Percentiles rank a stretch among this genome's conserved stretches.
phyloP scores from a whole-genome alignment of 345 rosid genomes.

The Eucalyptus microcorys region DNA sequence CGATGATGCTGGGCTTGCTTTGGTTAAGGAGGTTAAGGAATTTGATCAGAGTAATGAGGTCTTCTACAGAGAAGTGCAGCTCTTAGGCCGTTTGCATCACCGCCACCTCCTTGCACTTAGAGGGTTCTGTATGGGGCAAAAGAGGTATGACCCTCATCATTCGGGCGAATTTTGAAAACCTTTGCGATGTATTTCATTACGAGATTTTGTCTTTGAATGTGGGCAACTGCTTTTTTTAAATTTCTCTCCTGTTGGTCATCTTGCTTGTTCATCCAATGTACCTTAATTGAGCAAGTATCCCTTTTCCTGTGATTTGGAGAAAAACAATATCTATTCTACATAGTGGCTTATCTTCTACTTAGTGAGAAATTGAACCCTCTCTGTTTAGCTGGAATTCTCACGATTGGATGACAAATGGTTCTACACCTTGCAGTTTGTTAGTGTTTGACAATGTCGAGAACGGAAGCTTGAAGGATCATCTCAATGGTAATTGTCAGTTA shows the following conservation, averaged over 20 bases:
- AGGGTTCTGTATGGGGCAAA: conserved; percentile 66
- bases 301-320: background rate
- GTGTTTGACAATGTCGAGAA: conserved; percentile 68
- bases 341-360: background rate
- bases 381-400: background rate
- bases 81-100: conserved; percentile 74
- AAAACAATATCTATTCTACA: background rate
- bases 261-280: background rate
- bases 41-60: conserved; percentile 30
- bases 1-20: conserved; percentile 43
- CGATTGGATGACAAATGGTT: background rate
- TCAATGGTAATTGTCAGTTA: conserved; percentile 41
- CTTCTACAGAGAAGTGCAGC: conserved; percentile 63
- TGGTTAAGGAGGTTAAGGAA: conserved; percentile 65
- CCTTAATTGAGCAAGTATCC: background rate
- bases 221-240: background rate
- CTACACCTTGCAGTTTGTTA: conserved; percentile 46
- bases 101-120: conserved; percentile 84
- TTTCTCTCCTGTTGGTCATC: background rate
- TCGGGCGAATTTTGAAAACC: background rate
- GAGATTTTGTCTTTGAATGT: background rate
- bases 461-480: conserved; percentile 91
- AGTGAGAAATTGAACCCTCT: background rate
- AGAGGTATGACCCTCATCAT: conserved; percentile 25
- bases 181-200: background rate